phyloP scores from a whole-genome alignment of 2,329 filamentous ascomycete species.

The Trichoderma endophyticum region DNA sequence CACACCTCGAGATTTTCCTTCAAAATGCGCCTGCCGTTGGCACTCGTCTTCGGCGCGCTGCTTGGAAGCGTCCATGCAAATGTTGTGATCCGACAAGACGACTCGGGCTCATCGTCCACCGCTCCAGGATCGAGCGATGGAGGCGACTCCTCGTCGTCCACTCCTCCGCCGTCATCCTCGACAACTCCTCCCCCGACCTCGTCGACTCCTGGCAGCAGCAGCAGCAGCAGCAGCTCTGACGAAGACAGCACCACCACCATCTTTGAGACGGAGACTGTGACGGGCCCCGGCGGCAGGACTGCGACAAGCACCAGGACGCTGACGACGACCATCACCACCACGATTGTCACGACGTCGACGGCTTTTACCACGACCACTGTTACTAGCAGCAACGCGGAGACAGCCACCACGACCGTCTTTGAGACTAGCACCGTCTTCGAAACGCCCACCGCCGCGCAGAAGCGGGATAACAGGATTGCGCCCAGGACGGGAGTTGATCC shows the following conservation, averaged over 20 bases:
- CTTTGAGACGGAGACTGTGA: constrained; percentile 32
- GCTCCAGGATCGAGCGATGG: not conserved
- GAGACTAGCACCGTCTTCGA: constrained; percentile 34
- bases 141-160: constrained; percentile 2
- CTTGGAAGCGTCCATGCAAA: constrained; percentile 22
- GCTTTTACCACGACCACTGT: constrained; percentile 36
- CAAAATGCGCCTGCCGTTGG: constrained; percentile 25
- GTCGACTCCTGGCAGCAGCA: not conserved
- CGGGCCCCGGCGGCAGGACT: constrained; percentile 23
- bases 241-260: constrained; percentile 29
- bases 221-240: not conserved
- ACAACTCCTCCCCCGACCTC: not conserved
- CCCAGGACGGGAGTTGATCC: constrained; percentile 21
- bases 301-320: constrained; percentile 30
- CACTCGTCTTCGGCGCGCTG: constrained; percentile 25
- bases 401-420: constrained; percentile 36
- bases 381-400: constrained; percentile 34
- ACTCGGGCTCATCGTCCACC: not conserved
- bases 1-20: not conserved
- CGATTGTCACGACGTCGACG: constrained; percentile 31
- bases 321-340: constrained; percentile 28
- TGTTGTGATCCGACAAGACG: constrained; percentile 20
- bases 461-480: not conserved
- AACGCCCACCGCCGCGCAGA: not conserved
- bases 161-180: constrained; percentile 31